Conservation (phyloP, 129 eudicot species). For the Arctium lappa region DNA sequence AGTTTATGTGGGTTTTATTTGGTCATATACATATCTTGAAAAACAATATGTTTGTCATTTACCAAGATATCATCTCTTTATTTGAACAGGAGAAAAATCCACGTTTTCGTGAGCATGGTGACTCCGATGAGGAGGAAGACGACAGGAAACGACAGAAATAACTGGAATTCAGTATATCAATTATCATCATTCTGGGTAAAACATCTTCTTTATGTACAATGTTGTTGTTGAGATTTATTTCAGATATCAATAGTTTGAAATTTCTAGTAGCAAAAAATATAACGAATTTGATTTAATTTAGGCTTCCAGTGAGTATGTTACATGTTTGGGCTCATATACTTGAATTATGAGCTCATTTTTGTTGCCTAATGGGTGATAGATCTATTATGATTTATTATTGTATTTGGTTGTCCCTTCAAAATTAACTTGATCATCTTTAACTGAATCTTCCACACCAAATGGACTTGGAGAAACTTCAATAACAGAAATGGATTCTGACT, state of each 20-base stretch:
- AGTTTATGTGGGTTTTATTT: neutral
- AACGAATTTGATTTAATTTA: neutral
- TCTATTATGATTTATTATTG: too few species aligned
- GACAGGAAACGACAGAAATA: constrained; percentile 60
- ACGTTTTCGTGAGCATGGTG: constrained; percentile 93
- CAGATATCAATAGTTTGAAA: constrained; percentile 12
- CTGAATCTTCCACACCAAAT: too few species aligned
- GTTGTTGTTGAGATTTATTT: constrained; percentile 22
- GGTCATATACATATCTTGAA: neutral
- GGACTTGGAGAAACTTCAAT: too few species aligned
- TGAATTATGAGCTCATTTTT: too few species aligned
- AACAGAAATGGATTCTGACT: too few species aligned
- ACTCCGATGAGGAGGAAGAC: constrained; percentile 93
- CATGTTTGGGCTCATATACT: too few species aligned
- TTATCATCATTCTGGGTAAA: constrained; percentile 6
- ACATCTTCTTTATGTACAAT: constrained; percentile 22
- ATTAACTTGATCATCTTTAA: too few species aligned
- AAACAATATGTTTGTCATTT: neutral
- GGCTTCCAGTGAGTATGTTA: neutral
- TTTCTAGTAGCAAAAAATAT: neutral
- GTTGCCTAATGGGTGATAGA: too few species aligned
- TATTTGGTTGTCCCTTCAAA: too few species aligned
- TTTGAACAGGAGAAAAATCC: constrained; percentile 91
- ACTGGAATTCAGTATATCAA: constrained; percentile 8
- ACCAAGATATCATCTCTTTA: neutral